phyloP scores from a whole-genome alignment of 257 asterid genomes.

The Ocimum tenuiflorum region DNA sequence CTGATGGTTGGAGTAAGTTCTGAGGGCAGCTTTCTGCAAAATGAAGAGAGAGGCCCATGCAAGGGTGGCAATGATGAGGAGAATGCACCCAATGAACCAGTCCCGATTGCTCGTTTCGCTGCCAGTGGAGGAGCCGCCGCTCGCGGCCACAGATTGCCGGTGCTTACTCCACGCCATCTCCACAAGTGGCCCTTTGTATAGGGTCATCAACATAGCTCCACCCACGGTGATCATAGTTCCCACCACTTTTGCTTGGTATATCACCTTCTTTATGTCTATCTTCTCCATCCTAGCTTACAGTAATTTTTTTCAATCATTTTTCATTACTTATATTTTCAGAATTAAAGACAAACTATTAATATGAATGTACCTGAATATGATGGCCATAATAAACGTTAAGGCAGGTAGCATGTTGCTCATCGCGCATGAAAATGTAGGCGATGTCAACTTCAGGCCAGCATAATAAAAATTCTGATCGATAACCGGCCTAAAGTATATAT shows the following conservation, averaged over 20 bases:
- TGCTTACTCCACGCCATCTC: neutral
- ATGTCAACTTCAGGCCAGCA: conserved; percentile 54
- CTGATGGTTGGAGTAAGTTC: conserved; percentile 43
- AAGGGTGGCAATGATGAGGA: neutral
- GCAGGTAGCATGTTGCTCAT: conserved; percentile 43
- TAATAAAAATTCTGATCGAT: conserved; percentile 31
- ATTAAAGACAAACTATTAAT: too few species aligned
- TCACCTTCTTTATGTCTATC: neutral
- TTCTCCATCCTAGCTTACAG: neutral
- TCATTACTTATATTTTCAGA: too few species aligned
- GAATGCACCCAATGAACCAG: neutral
- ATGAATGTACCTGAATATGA: conserved; percentile 44
- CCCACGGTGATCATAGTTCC: neutral
- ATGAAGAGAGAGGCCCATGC: neutral
- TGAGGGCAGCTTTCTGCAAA: conserved; percentile 23
- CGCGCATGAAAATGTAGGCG: conserved; percentile 54
- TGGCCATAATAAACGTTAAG: conserved; percentile 57
- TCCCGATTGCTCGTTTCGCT: neutral
- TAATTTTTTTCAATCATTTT: neutral
- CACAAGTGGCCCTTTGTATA: neutral
- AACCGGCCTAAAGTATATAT: neutral
- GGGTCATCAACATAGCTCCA: neutral
- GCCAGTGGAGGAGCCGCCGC: neutral
- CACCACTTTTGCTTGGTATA: neutral
- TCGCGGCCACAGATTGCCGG: neutral